A percentile compares a stretch with the other conserved stretches of the same genome.
Evolutionary conservation across 2,329 filamentous ascomycete species (phyloP).

Genomic region (Stromatinia cepivora): DNA sequence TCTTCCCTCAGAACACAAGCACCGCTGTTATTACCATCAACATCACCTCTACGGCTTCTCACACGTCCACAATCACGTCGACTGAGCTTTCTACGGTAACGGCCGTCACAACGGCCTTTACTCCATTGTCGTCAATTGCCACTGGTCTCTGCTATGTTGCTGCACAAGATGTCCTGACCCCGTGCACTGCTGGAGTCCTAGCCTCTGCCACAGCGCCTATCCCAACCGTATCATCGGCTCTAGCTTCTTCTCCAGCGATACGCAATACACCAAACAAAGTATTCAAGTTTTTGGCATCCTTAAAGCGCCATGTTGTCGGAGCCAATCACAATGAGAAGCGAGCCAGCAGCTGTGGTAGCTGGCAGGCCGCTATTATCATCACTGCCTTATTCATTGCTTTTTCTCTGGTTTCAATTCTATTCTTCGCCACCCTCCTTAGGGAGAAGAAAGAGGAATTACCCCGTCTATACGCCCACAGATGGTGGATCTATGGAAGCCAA

Average conservation of each 20-base stretch:
- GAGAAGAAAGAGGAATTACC: neutral
- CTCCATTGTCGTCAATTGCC: neutral
- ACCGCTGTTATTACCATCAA: neutral
- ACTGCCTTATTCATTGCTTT: slow-evolving; percentile 4
- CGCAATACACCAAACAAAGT: neutral
- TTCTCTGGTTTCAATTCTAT: neutral
- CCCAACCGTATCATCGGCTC: neutral
- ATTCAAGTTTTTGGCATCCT: neutral
- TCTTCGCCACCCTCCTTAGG: neutral
- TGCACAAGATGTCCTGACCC: neutral
- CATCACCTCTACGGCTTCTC: neutral
- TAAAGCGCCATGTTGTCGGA: neutral
- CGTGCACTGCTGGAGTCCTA: neutral
- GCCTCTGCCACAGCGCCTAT: neutral
- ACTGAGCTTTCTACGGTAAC: neutral
- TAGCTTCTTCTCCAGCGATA: neutral
- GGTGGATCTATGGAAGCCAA: slow-evolving; percentile 1
- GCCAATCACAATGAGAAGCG: neutral
- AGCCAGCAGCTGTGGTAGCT: neutral
- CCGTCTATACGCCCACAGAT: neutral
- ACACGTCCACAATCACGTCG: neutral
- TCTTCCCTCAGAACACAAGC: neutral
- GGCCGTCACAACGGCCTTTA: neutral
- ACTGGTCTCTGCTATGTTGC: neutral
- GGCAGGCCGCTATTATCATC: neutral